A percentile compares a stretch with the other conserved stretches of the same genome.
phyloP scores from a whole-genome alignment of 2,329 filamentous ascomycete species.

The Pseudogymnoascus sp. region DNA sequence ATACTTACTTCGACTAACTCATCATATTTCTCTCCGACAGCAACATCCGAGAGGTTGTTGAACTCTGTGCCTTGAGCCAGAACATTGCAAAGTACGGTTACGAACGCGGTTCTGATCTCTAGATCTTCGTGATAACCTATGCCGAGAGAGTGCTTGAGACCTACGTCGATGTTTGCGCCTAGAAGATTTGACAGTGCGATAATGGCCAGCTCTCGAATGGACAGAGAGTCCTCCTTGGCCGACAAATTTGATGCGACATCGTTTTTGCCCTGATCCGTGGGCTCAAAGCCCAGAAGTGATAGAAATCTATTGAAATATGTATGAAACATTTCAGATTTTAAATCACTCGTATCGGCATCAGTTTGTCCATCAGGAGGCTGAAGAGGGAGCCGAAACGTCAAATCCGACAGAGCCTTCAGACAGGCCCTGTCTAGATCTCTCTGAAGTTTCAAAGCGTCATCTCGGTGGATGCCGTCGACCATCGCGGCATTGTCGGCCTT shows the following conservation, averaged over 20 bases:
- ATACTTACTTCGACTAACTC: slow-evolving; percentile 50
- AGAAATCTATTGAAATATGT: slow-evolving; percentile 65
- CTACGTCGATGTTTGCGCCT: slow-evolving; percentile 65
- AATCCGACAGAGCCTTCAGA: slow-evolving; percentile 55
- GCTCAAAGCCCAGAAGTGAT: slow-evolving; percentile 55
- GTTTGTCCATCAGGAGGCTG: slow-evolving; percentile 59
- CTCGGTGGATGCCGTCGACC: slow-evolving; percentile 39
- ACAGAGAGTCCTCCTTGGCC: slow-evolving; percentile 46
- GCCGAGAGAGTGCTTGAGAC: slow-evolving; percentile 61
- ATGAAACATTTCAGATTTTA: slow-evolving; percentile 65
- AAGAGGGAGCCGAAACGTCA: slow-evolving; percentile 59
- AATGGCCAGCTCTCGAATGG: slow-evolving; percentile 57
- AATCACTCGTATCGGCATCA: slow-evolving; percentile 59
- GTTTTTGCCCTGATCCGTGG: slow-evolving; percentile 36
- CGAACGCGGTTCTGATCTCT: slow-evolving; percentile 62
- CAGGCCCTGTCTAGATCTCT: slow-evolving; percentile 61
- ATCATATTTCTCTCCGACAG: slow-evolving; percentile 62
- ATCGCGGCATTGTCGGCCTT: slow-evolving; percentile 36
- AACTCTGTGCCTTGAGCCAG: slow-evolving; percentile 66
- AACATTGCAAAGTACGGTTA: slow-evolving; percentile 64
- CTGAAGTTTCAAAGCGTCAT: slow-evolving; percentile 53
- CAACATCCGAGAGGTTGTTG: slow-evolving; percentile 59
- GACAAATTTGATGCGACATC: slow-evolving; percentile 35
- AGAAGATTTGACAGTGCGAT: slow-evolving; percentile 61
- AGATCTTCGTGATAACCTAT: slow-evolving; percentile 66